Base-by-base conservation (phyloP, 169 alveolate genomes). In the Cryptosporidium muris region DNA sequence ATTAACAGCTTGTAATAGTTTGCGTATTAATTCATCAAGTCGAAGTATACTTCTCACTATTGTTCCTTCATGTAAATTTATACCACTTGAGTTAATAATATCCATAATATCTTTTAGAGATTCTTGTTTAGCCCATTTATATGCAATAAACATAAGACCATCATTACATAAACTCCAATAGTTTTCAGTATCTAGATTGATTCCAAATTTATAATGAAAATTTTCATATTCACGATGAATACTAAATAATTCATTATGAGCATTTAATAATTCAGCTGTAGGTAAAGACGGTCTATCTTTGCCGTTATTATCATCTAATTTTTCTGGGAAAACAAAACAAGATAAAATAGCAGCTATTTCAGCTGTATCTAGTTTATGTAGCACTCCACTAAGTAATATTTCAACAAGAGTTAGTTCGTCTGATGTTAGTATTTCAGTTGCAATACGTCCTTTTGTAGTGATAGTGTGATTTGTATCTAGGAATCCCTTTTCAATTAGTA, bases 1-100 rank as follows among this genome's bases (percentile, higher is more conserved):
- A 52, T 88, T 68, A 34, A 96, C 95, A 11, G 97, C 97, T 43
- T 90, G 93, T 25, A 89, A 90, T n/a, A 94, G 65, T 64, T 91
- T 88, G 48, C 91, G 92, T 51, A 97, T 88, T 34, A 96, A 80
- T 51, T 95, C 97, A 68, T 96, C 98, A 40, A 96, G 91, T 51
- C 98, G 89, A 40, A 91, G 81, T 56, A 97, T 94, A 6, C 95
- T 92, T 62, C 98, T 89, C 45, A 97, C 98, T 38, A 97, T 95
- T 51, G 93, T 91, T 16, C 99, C 99, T 90, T 96, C 99, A 92
- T 95, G 94, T 16, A 66, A 56, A 38, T 67, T 67, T 4, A 67
- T 67, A 14, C 51, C 54, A 12, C 62, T 38, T 34, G 81, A 66
- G 54, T 53, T 4, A 16, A 82, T 80, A n/a, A 65, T 54, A n/a